Evolutionary conservation across 2,329 filamentous ascomycete species (phyloP).

Genomic region (Claviceps pusilla): DNA sequence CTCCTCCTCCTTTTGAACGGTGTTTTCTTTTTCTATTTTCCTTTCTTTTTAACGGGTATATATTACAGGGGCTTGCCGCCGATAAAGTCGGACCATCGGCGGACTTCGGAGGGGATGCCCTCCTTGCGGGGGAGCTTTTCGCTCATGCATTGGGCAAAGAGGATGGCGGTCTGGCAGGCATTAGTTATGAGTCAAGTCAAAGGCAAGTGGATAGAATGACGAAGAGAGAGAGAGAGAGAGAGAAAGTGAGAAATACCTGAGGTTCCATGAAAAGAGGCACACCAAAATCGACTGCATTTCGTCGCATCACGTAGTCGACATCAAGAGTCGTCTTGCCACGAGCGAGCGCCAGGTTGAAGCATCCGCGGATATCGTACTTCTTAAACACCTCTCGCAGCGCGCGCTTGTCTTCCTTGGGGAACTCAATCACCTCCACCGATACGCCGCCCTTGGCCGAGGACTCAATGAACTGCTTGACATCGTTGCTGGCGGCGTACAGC

Average conservation of each 20-base stretch:
- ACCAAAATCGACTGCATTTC: conserved; percentile 96
- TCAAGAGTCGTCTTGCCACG: conserved; percentile 74
- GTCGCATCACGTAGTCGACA: conserved; percentile 95
- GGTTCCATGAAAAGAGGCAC: conserved; percentile 98
- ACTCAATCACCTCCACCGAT: conserved; percentile 79
- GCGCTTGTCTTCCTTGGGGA: conserved; percentile 92
- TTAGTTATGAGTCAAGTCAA: neutral
- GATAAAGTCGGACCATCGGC: conserved; percentile 90
- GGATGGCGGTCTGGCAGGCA: conserved; percentile 63
- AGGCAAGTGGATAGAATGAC: no score
- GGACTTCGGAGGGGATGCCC: conserved; percentile 81
- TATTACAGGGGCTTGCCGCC: conserved; percentile 60
- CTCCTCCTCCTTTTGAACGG: conserved; percentile 19
- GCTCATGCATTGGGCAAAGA: conserved; percentile 94
- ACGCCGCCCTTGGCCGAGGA: conserved; percentile 49
- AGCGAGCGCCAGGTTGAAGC: conserved; percentile 82
- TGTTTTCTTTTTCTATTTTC: no score
- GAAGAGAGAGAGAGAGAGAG: neutral
- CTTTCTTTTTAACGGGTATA: neutral
- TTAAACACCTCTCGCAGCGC: conserved; percentile 87
- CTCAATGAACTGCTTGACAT: conserved; percentile 76
- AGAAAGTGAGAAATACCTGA: conserved; percentile 49
- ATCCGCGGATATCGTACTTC: conserved; percentile 90
- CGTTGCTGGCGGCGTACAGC: conserved; percentile 68
- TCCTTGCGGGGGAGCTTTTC: conserved; percentile 83